Evolutionary conservation across 2,329 filamentous ascomycete genomes (phyloP).

Genomic region (Fusarium sulawesiense): DNA sequence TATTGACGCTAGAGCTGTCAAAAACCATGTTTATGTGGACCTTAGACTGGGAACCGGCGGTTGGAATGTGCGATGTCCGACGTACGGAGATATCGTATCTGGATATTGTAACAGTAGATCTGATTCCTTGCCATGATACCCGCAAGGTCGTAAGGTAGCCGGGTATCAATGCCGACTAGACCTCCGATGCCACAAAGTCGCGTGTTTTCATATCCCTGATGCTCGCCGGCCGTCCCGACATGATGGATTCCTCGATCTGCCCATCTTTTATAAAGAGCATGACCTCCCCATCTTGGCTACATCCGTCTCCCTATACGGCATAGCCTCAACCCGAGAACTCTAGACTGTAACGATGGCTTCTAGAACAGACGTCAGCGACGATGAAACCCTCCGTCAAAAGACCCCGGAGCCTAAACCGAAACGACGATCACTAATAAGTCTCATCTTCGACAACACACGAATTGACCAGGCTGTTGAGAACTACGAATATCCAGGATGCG

Average conservation of each 20-base stretch:
- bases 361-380: slow-evolving; percentile 24
- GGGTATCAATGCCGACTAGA: neutral
- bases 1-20: neutral
- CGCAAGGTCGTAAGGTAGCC: slow-evolving; percentile 30
- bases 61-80: neutral
- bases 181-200: slow-evolving; percentile 7
- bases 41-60: neutral
- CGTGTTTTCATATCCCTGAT: slow-evolving; percentile 18
- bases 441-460: slow-evolving; percentile 68
- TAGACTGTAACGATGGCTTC: neutral
- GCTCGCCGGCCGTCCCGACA: slow-evolving; percentile 21
- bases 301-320: slow-evolving; percentile 11
- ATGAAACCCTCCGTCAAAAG: slow-evolving; percentile 35
- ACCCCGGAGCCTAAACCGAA: neutral
- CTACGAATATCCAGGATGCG: slow-evolving; percentile 67
- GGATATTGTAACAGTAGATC: slow-evolving; percentile 9
- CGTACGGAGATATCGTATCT: neutral
- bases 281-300: slow-evolving; percentile 21
- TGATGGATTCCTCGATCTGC: slow-evolving; percentile 20
- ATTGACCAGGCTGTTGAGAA: slow-evolving; percentile 68
- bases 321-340: neutral
- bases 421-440: slow-evolving; percentile 43
- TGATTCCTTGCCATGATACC: slow-evolving; percentile 20
- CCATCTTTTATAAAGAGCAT: slow-evolving; percentile 28
- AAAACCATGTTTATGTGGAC: neutral